Base-by-base conservation (phyloP, 2,329 filamentous ascomycete genomes). In the Cadophora sp. region DNA sequence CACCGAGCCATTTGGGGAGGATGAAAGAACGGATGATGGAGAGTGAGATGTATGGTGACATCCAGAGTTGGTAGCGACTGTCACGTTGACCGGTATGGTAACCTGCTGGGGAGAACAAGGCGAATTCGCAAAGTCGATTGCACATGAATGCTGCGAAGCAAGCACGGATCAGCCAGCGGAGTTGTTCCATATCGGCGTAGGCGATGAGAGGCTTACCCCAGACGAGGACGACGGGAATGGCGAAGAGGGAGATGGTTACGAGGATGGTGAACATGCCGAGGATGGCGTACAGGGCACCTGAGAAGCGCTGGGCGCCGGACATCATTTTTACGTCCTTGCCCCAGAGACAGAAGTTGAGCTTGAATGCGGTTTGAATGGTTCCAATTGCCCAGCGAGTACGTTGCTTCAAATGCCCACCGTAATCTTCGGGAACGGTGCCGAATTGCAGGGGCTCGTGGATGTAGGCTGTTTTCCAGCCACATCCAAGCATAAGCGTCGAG, bases 391-490 rank as follows among this genome's bases (percentile, higher is more conserved):
- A 87, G 51, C 85, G 81, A 0, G 83, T 86, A 24, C 85, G 82
- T 79, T 88, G 86, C 79, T 87, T 87, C 8, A 88, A 73, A 73
- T 88, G 85, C 22, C 83, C 82, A 24, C 81, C 81, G 48, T 82
- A 86, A 55, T 87, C 85, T 61, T 87, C 86, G 4, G 87, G 84
- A 0, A 89, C 85, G 1, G 84, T 85, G 46, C 87, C 88, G 53
- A 83, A 89, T 75, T 90, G 87, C 2, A 90, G 80, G 4, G 83
- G 81, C 72, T 90, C 87, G 70, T 87, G 85, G 34, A 88, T 78
- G 72, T 85, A 89, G 0, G 85, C 86, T 1, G 87, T 89, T 73
- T 84, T 85, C 88, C 88, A 91, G 53, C 88, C 88, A 68, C 80
- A 82, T 1, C 85, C 87, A 1, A 89, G 82, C 75, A 90, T 83